These are phyloP conservation scores for Tagetes erecta DNA, from an alignment of 129 eudicot species.

Conservation along the genomic window DNA sequence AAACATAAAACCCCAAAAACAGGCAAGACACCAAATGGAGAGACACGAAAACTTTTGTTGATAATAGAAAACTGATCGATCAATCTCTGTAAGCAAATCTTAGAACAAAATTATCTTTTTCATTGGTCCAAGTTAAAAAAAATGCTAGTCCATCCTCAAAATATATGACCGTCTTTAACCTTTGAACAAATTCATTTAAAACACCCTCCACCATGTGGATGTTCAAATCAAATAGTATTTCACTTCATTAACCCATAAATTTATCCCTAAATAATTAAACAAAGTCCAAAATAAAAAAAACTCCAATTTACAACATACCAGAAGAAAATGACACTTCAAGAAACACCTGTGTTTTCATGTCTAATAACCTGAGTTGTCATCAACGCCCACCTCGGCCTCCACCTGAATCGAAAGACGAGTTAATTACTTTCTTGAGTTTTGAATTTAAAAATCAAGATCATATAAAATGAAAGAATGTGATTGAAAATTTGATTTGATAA, in stretches of 20 bases:
- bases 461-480: not conserved
- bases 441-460: not conserved
- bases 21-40: no score
- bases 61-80: no score
- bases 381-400: constrained; percentile 54
- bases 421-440: not conserved
- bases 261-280: constrained; percentile 4
- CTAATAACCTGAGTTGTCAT: constrained; percentile 10
- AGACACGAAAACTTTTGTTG: no score
- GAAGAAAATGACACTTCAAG: not conserved
- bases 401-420: constrained; percentile 31
- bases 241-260: not conserved
- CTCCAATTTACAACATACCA: constrained; percentile 26
- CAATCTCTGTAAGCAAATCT: no score
- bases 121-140: no score
- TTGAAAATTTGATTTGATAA: constrained; percentile 4
- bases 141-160: no score
- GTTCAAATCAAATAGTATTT: not conserved
- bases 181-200: not conserved
- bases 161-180: not conserved
- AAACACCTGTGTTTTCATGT: not conserved
- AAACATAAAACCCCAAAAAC: no score
- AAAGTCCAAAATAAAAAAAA: not conserved
- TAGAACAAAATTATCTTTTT: no score
- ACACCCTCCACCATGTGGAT: not conserved